These are phyloP conservation scores for Fusarium transvaalense DNA, from an alignment of 2,329 filamentous ascomycete species.

Conservation along the genomic window DNA sequence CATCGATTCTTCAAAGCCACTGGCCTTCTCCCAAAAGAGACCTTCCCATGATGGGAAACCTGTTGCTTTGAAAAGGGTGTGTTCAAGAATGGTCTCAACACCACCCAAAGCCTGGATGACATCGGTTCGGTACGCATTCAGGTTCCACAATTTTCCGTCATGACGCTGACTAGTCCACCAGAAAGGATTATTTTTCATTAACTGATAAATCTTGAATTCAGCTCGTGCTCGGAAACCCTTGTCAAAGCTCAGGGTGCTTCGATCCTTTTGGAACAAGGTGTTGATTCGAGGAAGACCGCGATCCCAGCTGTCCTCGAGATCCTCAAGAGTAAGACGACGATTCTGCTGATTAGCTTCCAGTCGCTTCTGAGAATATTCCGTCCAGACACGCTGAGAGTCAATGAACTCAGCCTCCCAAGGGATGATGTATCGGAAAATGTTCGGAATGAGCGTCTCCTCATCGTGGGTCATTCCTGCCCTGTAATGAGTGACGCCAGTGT, in stretches of 20 bases:
- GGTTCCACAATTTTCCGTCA: constrained; percentile 96
- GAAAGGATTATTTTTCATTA: constrained; percentile 99
- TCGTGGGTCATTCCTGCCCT: constrained; percentile 98
- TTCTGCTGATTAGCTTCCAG: constrained; percentile 98
- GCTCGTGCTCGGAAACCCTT: constrained; percentile 96
- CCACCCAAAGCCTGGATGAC: constrained; percentile 95
- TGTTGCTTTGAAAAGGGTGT: constrained; percentile 96
- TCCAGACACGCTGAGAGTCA: constrained; percentile 98
- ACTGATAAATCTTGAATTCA: constrained; percentile 97
- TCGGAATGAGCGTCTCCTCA: constrained; percentile 96
- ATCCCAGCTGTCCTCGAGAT: constrained; percentile 98
- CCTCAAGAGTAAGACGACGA: constrained; percentile 90
- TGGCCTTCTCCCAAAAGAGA: constrained; percentile 85
- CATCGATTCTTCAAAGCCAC: constrained; percentile 66
- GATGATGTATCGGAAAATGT: constrained; percentile 99
- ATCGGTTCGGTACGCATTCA: constrained; percentile 96
- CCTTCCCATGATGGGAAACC: constrained; percentile 98
- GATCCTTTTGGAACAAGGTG: constrained; percentile 97
- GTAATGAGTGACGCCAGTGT: constrained; percentile 96
- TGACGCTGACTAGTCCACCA: constrained; percentile 99
- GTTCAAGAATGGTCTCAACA: constrained; percentile 97
- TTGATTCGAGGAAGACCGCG: constrained; percentile 98
- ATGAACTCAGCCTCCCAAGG: constrained; percentile 99
- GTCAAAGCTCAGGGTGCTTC: constrained; percentile 96
- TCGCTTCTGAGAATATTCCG: constrained; percentile 98